Evolutionary conservation across 2,329 filamentous ascomycete species (phyloP).

Genomic region (Scedosporium minutisporum): DNA sequence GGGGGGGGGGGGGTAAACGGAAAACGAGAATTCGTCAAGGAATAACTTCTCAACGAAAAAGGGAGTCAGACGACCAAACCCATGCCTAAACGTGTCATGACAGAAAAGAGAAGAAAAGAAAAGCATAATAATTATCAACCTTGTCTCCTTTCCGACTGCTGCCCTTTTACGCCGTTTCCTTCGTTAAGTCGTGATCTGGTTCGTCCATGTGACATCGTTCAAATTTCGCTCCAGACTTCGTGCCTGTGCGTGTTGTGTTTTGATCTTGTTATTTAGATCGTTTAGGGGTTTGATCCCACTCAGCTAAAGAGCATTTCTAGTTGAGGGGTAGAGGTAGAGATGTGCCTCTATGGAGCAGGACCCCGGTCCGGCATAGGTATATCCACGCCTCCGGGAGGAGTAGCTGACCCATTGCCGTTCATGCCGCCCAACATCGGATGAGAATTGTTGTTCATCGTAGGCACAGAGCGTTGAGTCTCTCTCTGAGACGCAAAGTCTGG

Average conservation of each 20-base stretch:
- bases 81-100: neutral
- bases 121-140: neutral
- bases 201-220: neutral
- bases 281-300: neutral
- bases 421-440: neutral
- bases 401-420: neutral
- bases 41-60: neutral
- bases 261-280: neutral
- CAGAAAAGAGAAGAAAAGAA: neutral
- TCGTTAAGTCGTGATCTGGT: constrained; percentile 1
- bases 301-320: neutral
- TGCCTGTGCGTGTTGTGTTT: neutral
- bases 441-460: neutral
- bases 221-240: neutral
- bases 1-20: neutral
- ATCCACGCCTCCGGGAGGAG: neutral
- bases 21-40: neutral
- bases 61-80: neutral
- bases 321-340: neutral
- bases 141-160: neutral
- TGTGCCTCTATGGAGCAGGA: neutral
- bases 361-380: constrained; percentile 4
- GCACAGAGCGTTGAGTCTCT: neutral
- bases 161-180: neutral
- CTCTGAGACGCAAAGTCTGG: neutral